phyloP scores from a whole-genome alignment of 345 rosid species.

The Isatis tinctoria region DNA sequence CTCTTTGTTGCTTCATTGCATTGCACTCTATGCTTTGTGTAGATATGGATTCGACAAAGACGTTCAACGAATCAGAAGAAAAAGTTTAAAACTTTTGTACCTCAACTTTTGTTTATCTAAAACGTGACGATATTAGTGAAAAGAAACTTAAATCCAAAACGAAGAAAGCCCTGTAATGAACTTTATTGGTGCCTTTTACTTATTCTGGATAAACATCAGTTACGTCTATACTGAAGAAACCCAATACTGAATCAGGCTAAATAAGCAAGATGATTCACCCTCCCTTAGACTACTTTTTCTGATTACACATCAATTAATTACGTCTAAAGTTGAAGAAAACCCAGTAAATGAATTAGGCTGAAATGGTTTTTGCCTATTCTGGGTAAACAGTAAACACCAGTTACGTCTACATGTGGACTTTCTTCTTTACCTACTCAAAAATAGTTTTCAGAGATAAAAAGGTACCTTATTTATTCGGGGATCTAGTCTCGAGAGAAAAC shows the following conservation, averaged over 20 bases:
- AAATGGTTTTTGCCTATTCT: neutral
- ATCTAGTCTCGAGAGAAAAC: neutral
- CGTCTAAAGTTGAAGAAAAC: neutral
- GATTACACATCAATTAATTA: conserved; percentile 8
- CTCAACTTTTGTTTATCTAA: too few relatives aligned
- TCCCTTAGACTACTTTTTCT: neutral
- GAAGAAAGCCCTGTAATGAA: neutral
- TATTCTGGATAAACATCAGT: neutral
- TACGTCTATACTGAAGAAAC: conserved; percentile 3
- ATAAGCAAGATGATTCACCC: neutral
- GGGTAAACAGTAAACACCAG: conserved; percentile 14
- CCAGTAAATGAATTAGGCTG: neutral
- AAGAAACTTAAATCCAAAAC: neutral
- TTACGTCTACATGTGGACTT: neutral
- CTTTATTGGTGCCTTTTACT: neutral
- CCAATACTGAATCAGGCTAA: neutral
- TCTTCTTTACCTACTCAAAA: neutral
- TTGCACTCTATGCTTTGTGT: conserved; percentile 67
- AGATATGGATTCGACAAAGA: conserved; percentile 2
- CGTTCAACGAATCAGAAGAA: neutral
- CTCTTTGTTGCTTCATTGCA: conserved; percentile 58
- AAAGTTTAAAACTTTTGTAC: neutral
- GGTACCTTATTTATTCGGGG: neutral
- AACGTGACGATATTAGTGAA: neutral
- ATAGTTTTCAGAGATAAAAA: neutral